Evolutionary conservation across 192 early-diverging fungal species (phyloP), one percentile per base, ranked within the genome.

Genomic region (Cetraspora pellucida): DNA sequence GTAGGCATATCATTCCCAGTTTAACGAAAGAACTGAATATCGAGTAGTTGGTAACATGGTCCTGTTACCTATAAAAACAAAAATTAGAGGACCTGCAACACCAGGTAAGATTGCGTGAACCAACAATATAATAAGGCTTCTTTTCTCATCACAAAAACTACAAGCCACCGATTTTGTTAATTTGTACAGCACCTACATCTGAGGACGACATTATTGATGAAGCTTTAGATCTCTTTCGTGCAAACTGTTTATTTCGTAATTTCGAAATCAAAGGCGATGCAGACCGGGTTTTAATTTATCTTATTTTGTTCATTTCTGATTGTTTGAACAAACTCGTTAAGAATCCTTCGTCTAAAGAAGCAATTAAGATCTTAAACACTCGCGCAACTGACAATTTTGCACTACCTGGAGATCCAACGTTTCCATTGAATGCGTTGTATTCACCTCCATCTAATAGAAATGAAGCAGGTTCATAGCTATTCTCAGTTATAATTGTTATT

Each of bases 181-280:
- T 66, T 68, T 54, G n/a, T 73, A 61, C 37, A 88, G 89, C 88
- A 67, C 71, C 81, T 17, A 45, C 80, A 8, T 74, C 79, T 65
- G 82, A 81, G 4, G 90, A 95, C 54, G 98, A 99, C 84, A 93
- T 94, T 43, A 89, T 99, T 75, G 96, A 98, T 78, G 98, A 99
- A 81, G 93, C 98, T 45, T 78, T 99, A 59, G 91, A 90, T 76
- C 81, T 98, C 67, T 99, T 96, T 89, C 90, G 96, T 31, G 95
- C 97, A 71, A 99, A 99, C 84, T 93, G 93, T 80, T 87, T 98
- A 61, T 99, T 98, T 89, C 90, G 95, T 72, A 99, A 99, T 89
- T 99, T 99, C 90, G 97, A 99, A 79, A 95, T 99, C 82, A 95
- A 98, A 80, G 98, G 97, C 45, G 81, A 82, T 58, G 93, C 88